Percentiles rank a stretch among this genome's conserved stretches.
Conservation (phyloP, 2,329 filamentous ascomycete genomes). For the Exophiala sp. region DNA sequence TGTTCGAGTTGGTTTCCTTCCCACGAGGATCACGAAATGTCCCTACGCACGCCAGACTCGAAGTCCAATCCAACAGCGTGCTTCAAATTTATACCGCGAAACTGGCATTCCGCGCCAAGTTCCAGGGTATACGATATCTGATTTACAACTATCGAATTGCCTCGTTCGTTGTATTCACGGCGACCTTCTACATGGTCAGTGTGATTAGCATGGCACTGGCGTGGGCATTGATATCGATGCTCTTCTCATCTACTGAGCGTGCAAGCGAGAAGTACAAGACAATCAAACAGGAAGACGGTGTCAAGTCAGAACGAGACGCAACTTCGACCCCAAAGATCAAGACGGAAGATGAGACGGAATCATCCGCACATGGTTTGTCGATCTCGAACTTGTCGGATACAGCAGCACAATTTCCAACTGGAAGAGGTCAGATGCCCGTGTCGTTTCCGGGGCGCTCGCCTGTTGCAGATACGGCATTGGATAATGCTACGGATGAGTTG, state of each 20-base stretch:
- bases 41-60: slow-evolving; percentile 56
- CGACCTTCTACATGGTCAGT: slow-evolving; percentile 73
- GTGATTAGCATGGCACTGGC: slow-evolving; percentile 62
- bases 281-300: slow-evolving; percentile 11
- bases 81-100: slow-evolving; percentile 69
- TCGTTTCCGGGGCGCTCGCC: slow-evolving; percentile 28
- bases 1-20: slow-evolving; percentile 74
- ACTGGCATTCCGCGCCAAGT: slow-evolving; percentile 68
- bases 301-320: slow-evolving; percentile 28
- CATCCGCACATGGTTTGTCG: slow-evolving; percentile 5
- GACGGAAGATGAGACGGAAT: slow-evolving; percentile 27
- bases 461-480: neutral
- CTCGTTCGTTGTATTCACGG: slow-evolving; percentile 65
- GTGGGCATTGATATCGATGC: slow-evolving; percentile 54
- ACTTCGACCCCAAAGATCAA: slow-evolving; percentile 28
- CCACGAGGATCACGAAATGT: slow-evolving; percentile 50
- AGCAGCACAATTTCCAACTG: slow-evolving; percentile 14
- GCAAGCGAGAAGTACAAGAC: slow-evolving; percentile 12
- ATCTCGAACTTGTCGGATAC: slow-evolving; percentile 13
- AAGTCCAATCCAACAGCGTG: slow-evolving; percentile 57
- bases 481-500: slow-evolving; percentile 3
- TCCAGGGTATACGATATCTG: slow-evolving; percentile 70
- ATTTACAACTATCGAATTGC: slow-evolving; percentile 81
- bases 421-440: slow-evolving; percentile 6
- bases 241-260: slow-evolving; percentile 29